A percentile compares a stretch with the other conserved stretches of the same genome.
Evolutionary conservation across 2,329 filamentous ascomycete species (phyloP).

Genomic region (Mycosphaerella sp.): DNA sequence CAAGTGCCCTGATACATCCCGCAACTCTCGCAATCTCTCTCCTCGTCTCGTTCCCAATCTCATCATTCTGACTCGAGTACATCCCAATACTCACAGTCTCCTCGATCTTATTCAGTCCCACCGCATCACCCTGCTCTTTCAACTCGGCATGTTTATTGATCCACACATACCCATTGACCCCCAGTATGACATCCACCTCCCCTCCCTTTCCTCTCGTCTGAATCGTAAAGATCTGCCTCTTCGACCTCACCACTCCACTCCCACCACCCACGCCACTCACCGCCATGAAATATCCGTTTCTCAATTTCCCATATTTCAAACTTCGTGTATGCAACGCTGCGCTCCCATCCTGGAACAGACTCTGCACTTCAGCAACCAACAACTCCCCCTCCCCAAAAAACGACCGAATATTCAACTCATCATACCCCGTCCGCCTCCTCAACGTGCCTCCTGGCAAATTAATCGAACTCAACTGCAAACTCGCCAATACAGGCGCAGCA

Average conservation of each 20-base stretch:
- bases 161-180: conserved; percentile 97
- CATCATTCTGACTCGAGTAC: conserved; percentile 93
- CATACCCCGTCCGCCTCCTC: conserved; percentile 84
- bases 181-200: conserved; percentile 77
- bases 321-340: conserved; percentile 84
- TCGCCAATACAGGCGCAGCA: conserved; percentile 76
- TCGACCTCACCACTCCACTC: conserved; percentile 73
- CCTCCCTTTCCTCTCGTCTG: conserved; percentile 52
- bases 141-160: conserved; percentile 70
- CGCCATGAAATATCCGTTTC: conserved; percentile 84
- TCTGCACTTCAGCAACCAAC: conserved; percentile 90
- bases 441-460: conserved; percentile 92
- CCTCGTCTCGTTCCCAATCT: conserved; percentile 68
- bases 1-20: conserved; percentile 73
- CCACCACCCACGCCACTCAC: conserved; percentile 72
- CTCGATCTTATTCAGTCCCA: conserved; percentile 74
- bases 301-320: conserved; percentile 88
- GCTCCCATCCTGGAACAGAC: conserved; percentile 75
- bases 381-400: conserved; percentile 96
- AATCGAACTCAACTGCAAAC: conserved; percentile 79
- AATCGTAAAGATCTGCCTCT: conserved; percentile 84
- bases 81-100: conserved; percentile 78
- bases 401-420: conserved; percentile 94
- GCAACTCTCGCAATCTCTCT: conserved; percentile 80
- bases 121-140: conserved; percentile 45